Evolutionary conservation across 257 asterid species (phyloP), one percentile per base, ranked within the genome.

Genomic region (Scutellaria barbata): DNA sequence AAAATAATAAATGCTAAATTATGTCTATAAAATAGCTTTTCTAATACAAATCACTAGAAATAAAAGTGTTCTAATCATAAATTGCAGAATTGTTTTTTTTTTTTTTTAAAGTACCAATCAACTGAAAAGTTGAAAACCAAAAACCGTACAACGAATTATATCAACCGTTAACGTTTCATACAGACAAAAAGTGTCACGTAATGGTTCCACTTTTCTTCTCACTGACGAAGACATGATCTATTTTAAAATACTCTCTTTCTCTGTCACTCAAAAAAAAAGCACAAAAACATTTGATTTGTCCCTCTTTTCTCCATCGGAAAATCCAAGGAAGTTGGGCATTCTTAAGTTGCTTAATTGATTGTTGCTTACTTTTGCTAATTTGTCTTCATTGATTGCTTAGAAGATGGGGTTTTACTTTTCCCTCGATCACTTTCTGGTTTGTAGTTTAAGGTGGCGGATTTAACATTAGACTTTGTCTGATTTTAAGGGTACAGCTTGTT

Each of bases 381-480:
- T 45, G 22, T 22, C 35, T 22, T 8, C 3, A 10, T 41, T 33
- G 2, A 16, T 67, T 43, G 9, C 43, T 30, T 17, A 6, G 65
- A 2, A 60, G 72, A 41, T 66, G 67, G 50, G 76, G 48, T 68
- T 58, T 47, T 18, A 5, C 39, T 45, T 39, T 43, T 16, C 11
- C 35, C 5, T 30, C 5, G 35, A 30, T 22, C 35, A 30, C 35
- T 30, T 30, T 30, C 35, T 30, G 33, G 22, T 41, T 42, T 20
- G 45, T 50, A 7, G 73, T 70, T 63, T 51, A 42, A 63, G 53
- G 58, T 65, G 83, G 77, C 83, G 81, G 83, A 81, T 71, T 78
- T 72, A 39, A 68, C 83, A 72, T 47, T 68, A 40, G 77, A 67
- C 1, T 51, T 64, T 64, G 77, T 80, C 79, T 67, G 63, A 33